phyloP scores from a whole-genome alignment of 2,329 filamentous ascomycete species.

The Septoria linicola region DNA sequence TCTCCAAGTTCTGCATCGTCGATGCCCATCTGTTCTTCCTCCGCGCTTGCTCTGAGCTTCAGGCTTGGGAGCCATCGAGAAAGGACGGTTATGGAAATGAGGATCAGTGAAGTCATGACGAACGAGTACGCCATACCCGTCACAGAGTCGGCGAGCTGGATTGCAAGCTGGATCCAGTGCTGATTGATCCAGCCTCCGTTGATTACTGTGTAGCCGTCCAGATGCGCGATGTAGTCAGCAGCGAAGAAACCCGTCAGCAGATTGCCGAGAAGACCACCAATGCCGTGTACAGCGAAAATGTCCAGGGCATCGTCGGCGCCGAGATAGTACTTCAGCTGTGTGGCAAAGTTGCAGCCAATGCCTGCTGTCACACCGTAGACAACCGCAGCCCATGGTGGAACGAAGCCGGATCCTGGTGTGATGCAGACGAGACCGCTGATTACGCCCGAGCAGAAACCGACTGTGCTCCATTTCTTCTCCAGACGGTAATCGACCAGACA shows the following conservation, averaged over 20 bases:
- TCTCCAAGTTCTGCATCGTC: slow-evolving; percentile 88
- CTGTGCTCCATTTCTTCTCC: slow-evolving; percentile 87
- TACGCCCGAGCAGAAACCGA: slow-evolving; percentile 89
- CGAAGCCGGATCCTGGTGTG: slow-evolving; percentile 82
- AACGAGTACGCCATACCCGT: slow-evolving; percentile 78
- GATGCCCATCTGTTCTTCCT: slow-evolving; percentile 80
- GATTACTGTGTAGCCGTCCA: slow-evolving; percentile 69
- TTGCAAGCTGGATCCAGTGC: slow-evolving; percentile 79
- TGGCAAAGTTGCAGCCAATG: slow-evolving; percentile 80
- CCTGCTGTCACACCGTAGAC: slow-evolving; percentile 76
- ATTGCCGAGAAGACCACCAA: slow-evolving; percentile 78
- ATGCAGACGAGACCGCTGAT: slow-evolving; percentile 85
- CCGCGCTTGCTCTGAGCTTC: slow-evolving; percentile 69
- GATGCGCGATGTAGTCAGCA: slow-evolving; percentile 76
- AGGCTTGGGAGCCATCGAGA: slow-evolving; percentile 77
- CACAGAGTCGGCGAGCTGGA: slow-evolving; percentile 79
- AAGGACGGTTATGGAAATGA: slow-evolving; percentile 59
- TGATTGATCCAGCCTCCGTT: slow-evolving; percentile 78
- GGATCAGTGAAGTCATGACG: slow-evolving; percentile 71
- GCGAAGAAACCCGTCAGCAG: slow-evolving; percentile 80
- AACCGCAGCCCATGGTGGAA: slow-evolving; percentile 80
- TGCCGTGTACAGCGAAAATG: slow-evolving; percentile 79
- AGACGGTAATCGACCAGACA: slow-evolving; percentile 84
- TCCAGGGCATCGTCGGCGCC: slow-evolving; percentile 81
- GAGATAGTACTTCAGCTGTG: slow-evolving; percentile 83